A percentile compares a stretch with the other conserved stretches of the same genome.
These are phyloP conservation scores for Sporisorium iseilematis-ciliati DNA, from an alignment of 1,284 basidiomycete genomes.

Conservation along the genomic window DNA sequence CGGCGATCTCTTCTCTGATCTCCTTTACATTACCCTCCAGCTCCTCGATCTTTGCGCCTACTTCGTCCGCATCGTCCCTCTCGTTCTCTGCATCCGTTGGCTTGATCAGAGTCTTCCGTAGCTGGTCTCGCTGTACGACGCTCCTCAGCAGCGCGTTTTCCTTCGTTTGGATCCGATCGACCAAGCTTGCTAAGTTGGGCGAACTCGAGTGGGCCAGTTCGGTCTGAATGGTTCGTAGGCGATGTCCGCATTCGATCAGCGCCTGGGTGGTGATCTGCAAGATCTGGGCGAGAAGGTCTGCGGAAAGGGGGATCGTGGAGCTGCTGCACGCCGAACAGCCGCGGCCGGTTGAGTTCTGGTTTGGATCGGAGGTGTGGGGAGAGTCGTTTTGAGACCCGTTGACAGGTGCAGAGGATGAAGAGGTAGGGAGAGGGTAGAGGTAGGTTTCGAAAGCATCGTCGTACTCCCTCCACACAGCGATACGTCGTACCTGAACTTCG, in stretches of 20 bases:
- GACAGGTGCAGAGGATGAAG: conserved; percentile 6
- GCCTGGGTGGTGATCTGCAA: conserved; percentile 53
- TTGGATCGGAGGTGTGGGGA: background rate
- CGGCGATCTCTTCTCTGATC: conserved; percentile 27
- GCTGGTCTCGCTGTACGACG: conserved; percentile 48
- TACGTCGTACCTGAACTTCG: conserved; percentile 53
- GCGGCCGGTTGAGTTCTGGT: background rate
- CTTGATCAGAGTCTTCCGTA: conserved; percentile 23
- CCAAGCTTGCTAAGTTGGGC: conserved; percentile 26
- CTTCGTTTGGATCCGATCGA: conserved; percentile 36
- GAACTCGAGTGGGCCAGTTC: conserved; percentile 31
- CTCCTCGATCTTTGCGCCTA: conserved; percentile 5
- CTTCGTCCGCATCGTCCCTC: conserved; percentile 9
- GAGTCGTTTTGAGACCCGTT: conserved; percentile 29
- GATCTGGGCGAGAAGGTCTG: conserved; percentile 46
- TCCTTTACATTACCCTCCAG: conserved; percentile 20
- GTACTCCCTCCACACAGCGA: conserved; percentile 55
- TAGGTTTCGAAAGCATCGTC: conserved; percentile 52
- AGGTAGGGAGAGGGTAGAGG: conserved; percentile 13
- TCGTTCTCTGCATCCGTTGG: background rate
- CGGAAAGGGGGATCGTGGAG: conserved; percentile 27
- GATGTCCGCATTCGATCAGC: conserved; percentile 52
- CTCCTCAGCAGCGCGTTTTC: conserved; percentile 44
- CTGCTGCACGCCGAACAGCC: conserved; percentile 36
- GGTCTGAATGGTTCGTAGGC: conserved; percentile 42